Percentiles rank a stretch among this genome's conserved stretches.
These are phyloP conservation scores for Meyerozyma smithsonii DNA, from an alignment of 1,139 yeast genomes.

Conservation along the genomic window DNA sequence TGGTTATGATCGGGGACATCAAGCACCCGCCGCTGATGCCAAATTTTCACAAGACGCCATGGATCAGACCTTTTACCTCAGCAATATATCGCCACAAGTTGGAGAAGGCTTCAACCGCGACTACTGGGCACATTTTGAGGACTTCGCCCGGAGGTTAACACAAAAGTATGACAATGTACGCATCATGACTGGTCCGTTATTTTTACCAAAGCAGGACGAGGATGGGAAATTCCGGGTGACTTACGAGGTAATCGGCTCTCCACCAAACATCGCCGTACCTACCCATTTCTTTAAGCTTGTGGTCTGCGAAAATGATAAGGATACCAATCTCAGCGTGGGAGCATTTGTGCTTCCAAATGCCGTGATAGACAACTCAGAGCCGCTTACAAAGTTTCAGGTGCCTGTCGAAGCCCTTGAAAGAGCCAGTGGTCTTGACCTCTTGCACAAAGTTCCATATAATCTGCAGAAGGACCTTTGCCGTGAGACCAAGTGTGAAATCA, in stretches of 20 bases:
- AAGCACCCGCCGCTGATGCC: slow-evolving; percentile 98
- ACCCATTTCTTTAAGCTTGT: slow-evolving; percentile 92
- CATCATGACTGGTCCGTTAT: slow-evolving; percentile 90
- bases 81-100: slow-evolving; percentile 95
- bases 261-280: slow-evolving; percentile 95
- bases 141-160: slow-evolving; percentile 77
- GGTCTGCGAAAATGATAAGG: slow-evolving; percentile 64
- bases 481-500: slow-evolving; percentile 74
- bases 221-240: slow-evolving; percentile 79
- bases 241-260: slow-evolving; percentile 94
- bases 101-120: slow-evolving; percentile 97
- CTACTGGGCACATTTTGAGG: slow-evolving; percentile 95
- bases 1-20: slow-evolving; percentile 96
- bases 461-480: slow-evolving; percentile 68
- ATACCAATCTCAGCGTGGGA: slow-evolving; percentile 64
- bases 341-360: slow-evolving; percentile 93
- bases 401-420: slow-evolving; percentile 88
- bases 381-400: slow-evolving; percentile 73
- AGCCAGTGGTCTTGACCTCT: slow-evolving; percentile 77
- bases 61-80: slow-evolving; percentile 87
- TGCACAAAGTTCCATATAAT: slow-evolving; percentile 60
- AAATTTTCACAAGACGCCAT: slow-evolving; percentile 84
- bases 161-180: slow-evolving; percentile 66
- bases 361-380: slow-evolving; percentile 61
- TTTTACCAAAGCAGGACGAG: slow-evolving; percentile 67